Base-by-base conservation (phyloP, 257 asterid species). In the Solanum chiquidenum region DNA sequence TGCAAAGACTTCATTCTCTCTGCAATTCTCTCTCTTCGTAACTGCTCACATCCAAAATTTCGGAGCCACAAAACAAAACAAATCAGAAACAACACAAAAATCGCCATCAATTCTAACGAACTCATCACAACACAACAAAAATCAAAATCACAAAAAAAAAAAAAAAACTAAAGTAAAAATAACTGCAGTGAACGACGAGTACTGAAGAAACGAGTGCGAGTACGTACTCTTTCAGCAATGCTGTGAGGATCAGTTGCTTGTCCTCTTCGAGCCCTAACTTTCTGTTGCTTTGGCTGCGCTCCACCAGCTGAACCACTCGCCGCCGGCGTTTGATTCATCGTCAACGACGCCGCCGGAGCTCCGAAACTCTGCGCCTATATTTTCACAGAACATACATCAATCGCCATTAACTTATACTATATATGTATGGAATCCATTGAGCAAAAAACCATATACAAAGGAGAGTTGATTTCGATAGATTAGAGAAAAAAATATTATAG, bases 181-280 rank as follows among this genome's bases (percentile, higher is more conserved):
- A n/a, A 29, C 18, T 29, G 85, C 27, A 79, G 16, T 55, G 64
- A 20, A 55, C n/a, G 64, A 3, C 11, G 64, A 55, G n/a, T 55
- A 29, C 37, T 25, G 35, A 68, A 6, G 38, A 69, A 20, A 69
- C 12, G 76, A 79, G 85, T 88, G 29, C 31, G 71, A 86, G 49
- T 68, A 91, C 96, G 86, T 85, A 96, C 99, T 90, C 99, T 92
- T 91, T 96, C 99, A 49, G 99, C 98, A 83, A 96, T 95, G 91
- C 99, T 96, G 92, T 96, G 99, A 44, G 99, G 99, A 89, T 96
- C 99, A 27, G 99, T 96, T 16, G 99, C 99, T 91, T 96, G 99
- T 74, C 99, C 99, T 92, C 99, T 92, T 42, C 99, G 93, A 31
- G 99, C 99, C 92, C 99, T 93, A 72, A 94, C 98, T 89, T 98